phyloP scores from a whole-genome alignment of 345 rosid species.

The Cardamine occulta region DNA sequence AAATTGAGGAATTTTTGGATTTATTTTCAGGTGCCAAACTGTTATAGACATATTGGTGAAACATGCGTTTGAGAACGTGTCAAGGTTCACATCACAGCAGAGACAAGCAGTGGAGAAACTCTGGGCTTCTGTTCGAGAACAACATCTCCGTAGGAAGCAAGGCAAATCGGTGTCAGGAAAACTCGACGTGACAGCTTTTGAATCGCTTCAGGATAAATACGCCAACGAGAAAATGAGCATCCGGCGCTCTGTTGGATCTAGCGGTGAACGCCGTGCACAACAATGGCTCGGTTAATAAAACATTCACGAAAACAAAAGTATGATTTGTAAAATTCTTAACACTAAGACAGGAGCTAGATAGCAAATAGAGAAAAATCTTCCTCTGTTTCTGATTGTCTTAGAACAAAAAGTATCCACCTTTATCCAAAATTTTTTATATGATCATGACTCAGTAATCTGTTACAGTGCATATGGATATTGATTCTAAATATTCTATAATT shows the following conservation, averaged over 20 bases:
- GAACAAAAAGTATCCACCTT: slow-evolving; percentile 37
- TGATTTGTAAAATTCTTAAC: slow-evolving; percentile 22
- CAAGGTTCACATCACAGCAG: slow-evolving; percentile 77
- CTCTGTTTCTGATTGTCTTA: slow-evolving; percentile 30
- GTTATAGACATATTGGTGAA: slow-evolving; percentile 94
- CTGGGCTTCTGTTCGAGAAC: slow-evolving; percentile 87
- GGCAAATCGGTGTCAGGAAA: slow-evolving; percentile 91
- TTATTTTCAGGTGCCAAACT: slow-evolving; percentile 85
- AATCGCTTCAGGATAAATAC: slow-evolving; percentile 86
- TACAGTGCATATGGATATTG: not conserved
- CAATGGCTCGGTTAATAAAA: slow-evolving; percentile 87
- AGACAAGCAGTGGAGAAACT: slow-evolving; percentile 88
- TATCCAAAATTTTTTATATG: slow-evolving; percentile 40
- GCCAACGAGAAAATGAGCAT: slow-evolving; percentile 88
- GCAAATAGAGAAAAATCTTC: slow-evolving; percentile 18
- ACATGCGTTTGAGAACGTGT: slow-evolving; percentile 81
- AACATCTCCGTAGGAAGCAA: slow-evolving; percentile 79
- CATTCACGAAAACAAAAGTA: slow-evolving; percentile 9
- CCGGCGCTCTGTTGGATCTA: slow-evolving; percentile 79
- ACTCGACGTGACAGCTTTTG: slow-evolving; percentile 90
- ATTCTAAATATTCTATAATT: not conserved
- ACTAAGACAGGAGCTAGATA: slow-evolving; percentile 12
- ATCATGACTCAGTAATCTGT: slow-evolving; percentile 28
- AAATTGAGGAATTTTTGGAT: not conserved
- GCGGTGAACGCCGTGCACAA: slow-evolving; percentile 82